Conservation (phyloP, 2,329 filamentous ascomycete genomes). For the Sporothrix pallida region DNA sequence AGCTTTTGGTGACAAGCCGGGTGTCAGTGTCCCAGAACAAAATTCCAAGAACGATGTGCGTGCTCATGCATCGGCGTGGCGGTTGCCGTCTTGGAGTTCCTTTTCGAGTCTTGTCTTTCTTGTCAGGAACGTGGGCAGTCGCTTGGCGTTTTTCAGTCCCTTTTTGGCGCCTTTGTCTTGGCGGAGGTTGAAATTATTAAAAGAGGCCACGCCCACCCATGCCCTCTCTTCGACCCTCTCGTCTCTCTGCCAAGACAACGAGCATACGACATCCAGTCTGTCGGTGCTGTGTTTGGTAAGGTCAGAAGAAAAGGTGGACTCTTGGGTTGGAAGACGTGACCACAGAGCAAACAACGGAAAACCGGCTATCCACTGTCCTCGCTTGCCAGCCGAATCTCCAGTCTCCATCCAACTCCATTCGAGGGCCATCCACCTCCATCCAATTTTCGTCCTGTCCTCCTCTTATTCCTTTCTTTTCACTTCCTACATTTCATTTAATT, state of each 20-base stretch:
- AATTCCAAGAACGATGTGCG: no score
- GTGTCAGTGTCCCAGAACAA: no score
- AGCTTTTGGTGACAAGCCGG: background rate
- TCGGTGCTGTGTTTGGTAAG: conserved; percentile 15
- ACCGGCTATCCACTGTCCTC: background rate
- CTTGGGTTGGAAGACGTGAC: no score
- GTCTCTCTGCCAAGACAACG: background rate
- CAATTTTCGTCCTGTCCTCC: background rate
- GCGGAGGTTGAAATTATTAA: background rate
- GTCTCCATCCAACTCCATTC: background rate
- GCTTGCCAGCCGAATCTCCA: background rate
- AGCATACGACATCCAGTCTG: background rate
- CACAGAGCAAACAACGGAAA: background rate
- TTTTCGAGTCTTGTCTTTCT: background rate
- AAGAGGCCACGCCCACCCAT: background rate
- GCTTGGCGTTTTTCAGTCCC: background rate
- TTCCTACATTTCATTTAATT: background rate
- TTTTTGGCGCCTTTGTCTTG: background rate
- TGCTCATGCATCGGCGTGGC: background rate
- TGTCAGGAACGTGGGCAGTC: background rate
- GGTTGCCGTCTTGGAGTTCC: background rate
- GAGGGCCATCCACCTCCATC: background rate
- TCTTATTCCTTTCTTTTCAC: background rate
- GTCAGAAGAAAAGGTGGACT: background rate
- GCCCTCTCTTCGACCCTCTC: background rate